A percentile compares a stretch with the other conserved stretches of the same genome.
Evolutionary conservation across 257 asterid species (phyloP).

Genomic region (Haberlea rhodopensis): DNA sequence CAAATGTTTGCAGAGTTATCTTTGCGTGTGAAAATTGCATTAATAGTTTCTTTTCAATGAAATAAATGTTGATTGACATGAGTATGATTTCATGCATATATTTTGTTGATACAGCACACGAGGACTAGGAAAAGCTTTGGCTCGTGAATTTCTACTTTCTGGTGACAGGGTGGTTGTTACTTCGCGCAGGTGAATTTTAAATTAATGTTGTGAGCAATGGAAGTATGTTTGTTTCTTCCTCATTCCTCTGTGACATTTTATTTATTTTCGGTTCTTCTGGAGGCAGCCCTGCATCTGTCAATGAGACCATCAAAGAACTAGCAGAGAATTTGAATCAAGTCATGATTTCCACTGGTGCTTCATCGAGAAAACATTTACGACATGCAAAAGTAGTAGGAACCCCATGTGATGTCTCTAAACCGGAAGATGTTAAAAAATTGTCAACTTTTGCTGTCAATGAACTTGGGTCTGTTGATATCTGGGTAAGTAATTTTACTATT

Average conservation of each 20-base stretch:
- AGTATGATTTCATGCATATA: slow-evolving; percentile 18
- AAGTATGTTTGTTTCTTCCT: slow-evolving; percentile 15
- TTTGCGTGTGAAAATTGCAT: background rate
- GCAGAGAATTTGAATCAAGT: slow-evolving; percentile 71
- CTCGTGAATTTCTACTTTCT: slow-evolving; percentile 88
- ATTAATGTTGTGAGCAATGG: slow-evolving; percentile 19
- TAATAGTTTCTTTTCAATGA: too few relatives aligned
- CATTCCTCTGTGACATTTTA: slow-evolving; percentile 22
- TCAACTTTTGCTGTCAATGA: slow-evolving; percentile 63
- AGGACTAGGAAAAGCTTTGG: slow-evolving; percentile 97
- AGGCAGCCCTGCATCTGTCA: slow-evolving; percentile 78
- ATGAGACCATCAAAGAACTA: slow-evolving; percentile 66
- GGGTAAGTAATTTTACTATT: slow-evolving; percentile 51
- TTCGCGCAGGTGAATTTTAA: slow-evolving; percentile 71
- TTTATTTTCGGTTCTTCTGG: slow-evolving; percentile 33
- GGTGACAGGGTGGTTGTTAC: slow-evolving; percentile 90
- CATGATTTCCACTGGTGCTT: slow-evolving; percentile 38
- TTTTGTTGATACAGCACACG: slow-evolving; percentile 66
- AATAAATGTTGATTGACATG: background rate
- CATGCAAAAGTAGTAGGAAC: slow-evolving; percentile 79
- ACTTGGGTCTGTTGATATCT: slow-evolving; percentile 77
- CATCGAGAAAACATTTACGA: slow-evolving; percentile 43
- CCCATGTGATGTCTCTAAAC: slow-evolving; percentile 86
- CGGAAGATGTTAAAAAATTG: slow-evolving; percentile 75
- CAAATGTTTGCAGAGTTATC: too few relatives aligned